Evolutionary conservation across 1,139 yeast species (phyloP).

Genomic region (Groenewaldozyma auringiensis): DNA sequence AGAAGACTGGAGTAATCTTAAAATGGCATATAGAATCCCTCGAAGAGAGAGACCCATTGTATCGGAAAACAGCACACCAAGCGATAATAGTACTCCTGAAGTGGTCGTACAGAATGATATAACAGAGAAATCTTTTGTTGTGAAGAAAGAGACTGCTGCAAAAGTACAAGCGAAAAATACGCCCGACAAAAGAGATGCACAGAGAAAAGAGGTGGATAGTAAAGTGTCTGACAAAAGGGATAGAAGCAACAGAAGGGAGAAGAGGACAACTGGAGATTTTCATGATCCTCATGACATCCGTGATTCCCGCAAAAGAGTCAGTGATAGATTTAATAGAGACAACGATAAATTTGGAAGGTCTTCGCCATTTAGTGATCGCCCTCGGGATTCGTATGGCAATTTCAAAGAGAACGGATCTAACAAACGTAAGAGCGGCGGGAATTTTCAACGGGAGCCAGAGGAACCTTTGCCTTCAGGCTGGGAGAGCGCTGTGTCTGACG

Average conservation of each 20-base stretch:
- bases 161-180: conserved; percentile 5
- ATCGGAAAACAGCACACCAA: neutral
- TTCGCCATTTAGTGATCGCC: neutral
- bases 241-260: neutral
- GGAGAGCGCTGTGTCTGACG: conserved; percentile 28
- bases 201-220: no score
- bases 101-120: conserved; percentile 3
- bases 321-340: neutral
- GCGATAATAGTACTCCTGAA: conserved; percentile 3
- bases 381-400: neutral
- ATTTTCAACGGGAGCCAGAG: neutral
- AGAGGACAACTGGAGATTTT: no score
- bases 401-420: neutral
- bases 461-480: conserved; percentile 33
- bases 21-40: conserved; percentile 81
- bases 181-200: neutral
- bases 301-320: neutral
- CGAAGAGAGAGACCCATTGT: conserved; percentile 28
- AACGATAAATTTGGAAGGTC: neutral
- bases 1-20: conserved; percentile 63
- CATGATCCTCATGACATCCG: no score
- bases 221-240: neutral
- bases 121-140: conserved; percentile 3
- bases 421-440: neutral
- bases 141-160: neutral